A percentile compares a stretch with the other conserved stretches of the same genome.
Evolutionary conservation across 805 yeast genomes (phyloP).

Genomic region (Komagataella populi): DNA sequence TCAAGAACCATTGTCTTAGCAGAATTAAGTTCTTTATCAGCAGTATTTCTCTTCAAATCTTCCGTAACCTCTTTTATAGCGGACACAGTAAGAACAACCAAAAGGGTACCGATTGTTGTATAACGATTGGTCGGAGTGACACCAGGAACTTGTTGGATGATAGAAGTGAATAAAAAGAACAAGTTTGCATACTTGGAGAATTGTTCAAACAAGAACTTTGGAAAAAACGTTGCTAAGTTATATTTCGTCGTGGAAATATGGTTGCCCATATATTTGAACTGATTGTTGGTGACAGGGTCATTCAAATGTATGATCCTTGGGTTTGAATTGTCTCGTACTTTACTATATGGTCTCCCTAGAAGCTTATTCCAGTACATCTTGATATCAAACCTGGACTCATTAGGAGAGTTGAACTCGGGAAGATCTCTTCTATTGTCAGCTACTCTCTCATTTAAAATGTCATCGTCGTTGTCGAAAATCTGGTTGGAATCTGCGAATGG

Average conservation of each 20-base stretch:
- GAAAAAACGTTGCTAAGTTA: slow-evolving; percentile 83
- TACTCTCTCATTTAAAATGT: not conserved
- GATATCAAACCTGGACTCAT: slow-evolving; percentile 4
- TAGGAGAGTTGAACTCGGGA: slow-evolving; percentile 1
- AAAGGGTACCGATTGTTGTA: slow-evolving; percentile 86
- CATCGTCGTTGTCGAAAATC: slow-evolving; percentile 7
- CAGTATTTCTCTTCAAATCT: slow-evolving; percentile 75
- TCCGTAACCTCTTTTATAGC: slow-evolving; percentile 87
- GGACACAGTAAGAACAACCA: slow-evolving; percentile 76
- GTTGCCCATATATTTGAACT: slow-evolving; percentile 56
- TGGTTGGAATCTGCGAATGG: not conserved
- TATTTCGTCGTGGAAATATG: slow-evolving; percentile 93
- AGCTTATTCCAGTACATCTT: slow-evolving; percentile 3
- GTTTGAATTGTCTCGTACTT: slow-evolving; percentile 12
- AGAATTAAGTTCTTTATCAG: slow-evolving; percentile 76
- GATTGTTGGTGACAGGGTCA: slow-evolving; percentile 39
- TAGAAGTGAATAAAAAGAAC: slow-evolving; percentile 84
- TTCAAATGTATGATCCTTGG: slow-evolving; percentile 61
- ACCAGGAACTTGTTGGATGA: slow-evolving; percentile 92
- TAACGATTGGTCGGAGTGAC: slow-evolving; percentile 94
- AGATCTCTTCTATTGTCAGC: not conserved
- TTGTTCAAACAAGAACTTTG: slow-evolving; percentile 91
- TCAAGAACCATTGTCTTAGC: slow-evolving; percentile 60
- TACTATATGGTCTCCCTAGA: slow-evolving; percentile 1
- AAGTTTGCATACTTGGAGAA: slow-evolving; percentile 94